Percentiles rank a stretch among this genome's conserved stretches.
Evolutionary conservation across 164 flowering plant species (phyloP).

Genomic region (Protea cynaroides): DNA sequence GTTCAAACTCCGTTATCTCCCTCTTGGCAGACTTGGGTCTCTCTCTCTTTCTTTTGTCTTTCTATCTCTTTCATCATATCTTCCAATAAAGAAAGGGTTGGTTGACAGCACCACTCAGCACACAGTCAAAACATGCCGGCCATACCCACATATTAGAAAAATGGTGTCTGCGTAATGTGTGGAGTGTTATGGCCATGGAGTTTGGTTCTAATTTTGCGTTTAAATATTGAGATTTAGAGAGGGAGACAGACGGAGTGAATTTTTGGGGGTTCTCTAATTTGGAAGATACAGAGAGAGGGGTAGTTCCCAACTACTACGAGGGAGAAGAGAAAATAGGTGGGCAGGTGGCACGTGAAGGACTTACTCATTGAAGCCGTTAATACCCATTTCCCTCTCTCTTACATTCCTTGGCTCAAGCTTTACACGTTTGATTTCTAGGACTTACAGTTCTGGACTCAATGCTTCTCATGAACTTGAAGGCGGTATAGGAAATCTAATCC

Average conservation of each 20-base stretch:
- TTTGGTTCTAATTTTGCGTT: neutral
- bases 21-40: neutral
- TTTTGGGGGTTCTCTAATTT: neutral
- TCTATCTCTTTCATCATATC: too few relatives aligned
- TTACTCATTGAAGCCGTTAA: constrained; percentile 38
- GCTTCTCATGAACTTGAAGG: neutral
- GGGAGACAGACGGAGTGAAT: constrained; percentile 5
- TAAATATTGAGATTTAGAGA: constrained; percentile 4
- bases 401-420: neutral
- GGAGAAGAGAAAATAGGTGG: constrained; percentile 12
- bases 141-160: neutral
- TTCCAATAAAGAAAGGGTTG: constrained; percentile 30
- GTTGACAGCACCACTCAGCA: constrained; percentile 37
- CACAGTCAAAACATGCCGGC: constrained; percentile 20
- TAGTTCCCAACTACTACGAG: constrained; percentile 50
- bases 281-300: constrained; percentile 10
- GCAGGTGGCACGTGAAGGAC: constrained; percentile 53
- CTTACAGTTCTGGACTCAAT: neutral
- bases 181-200: constrained; percentile 5
- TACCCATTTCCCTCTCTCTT: constrained; percentile 9
- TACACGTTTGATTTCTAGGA: neutral
- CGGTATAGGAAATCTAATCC: constrained; percentile 5
- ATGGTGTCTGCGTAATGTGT: neutral
- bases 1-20: too few relatives aligned
- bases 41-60: too few relatives aligned